phyloP scores from a whole-genome alignment of 805 yeast species.

The Metschnikowia gelsemii region DNA sequence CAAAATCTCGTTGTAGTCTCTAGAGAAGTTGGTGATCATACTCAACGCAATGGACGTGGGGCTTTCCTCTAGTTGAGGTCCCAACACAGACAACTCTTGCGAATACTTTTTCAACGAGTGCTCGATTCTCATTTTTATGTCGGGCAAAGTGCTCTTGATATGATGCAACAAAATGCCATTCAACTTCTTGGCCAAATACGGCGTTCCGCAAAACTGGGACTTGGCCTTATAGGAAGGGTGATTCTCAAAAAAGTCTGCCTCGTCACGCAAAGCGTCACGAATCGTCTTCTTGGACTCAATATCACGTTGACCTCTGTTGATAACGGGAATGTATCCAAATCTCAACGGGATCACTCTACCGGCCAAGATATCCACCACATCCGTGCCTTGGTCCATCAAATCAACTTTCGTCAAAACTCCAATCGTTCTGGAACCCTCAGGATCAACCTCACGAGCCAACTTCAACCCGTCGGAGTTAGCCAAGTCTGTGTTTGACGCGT shows the following conservation, averaged over 20 bases:
- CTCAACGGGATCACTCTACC: slow-evolving; percentile 94
- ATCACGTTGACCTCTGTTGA: slow-evolving; percentile 90
- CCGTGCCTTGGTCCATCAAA: slow-evolving; percentile 97
- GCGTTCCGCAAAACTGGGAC: slow-evolving; percentile 98
- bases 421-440: slow-evolving; percentile 91
- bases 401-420: slow-evolving; percentile 97
- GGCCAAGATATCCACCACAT: slow-evolving; percentile 91
- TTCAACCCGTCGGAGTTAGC: slow-evolving; percentile 97
- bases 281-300: slow-evolving; percentile 86
- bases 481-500: slow-evolving; percentile 83
- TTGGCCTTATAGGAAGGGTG: slow-evolving; percentile 91
- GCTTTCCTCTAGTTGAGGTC: slow-evolving; percentile 86
- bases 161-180: slow-evolving; percentile 86
- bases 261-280: slow-evolving; percentile 81
- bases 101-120: slow-evolving; percentile 76
- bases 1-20: slow-evolving; percentile 85
- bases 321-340: slow-evolving; percentile 95
- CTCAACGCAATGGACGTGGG: slow-evolving; percentile 87
- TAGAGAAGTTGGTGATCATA: slow-evolving; percentile 88
- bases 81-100: slow-evolving; percentile 68
- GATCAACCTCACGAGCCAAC: slow-evolving; percentile 96
- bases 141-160: slow-evolving; percentile 68
- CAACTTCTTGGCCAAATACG: slow-evolving; percentile 88
- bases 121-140: slow-evolving; percentile 87
- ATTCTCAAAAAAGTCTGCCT: slow-evolving; percentile 74